These are phyloP conservation scores for Colletotrichum acutatum DNA, from an alignment of 2,329 filamentous ascomycete genomes.

Conservation along the genomic window DNA sequence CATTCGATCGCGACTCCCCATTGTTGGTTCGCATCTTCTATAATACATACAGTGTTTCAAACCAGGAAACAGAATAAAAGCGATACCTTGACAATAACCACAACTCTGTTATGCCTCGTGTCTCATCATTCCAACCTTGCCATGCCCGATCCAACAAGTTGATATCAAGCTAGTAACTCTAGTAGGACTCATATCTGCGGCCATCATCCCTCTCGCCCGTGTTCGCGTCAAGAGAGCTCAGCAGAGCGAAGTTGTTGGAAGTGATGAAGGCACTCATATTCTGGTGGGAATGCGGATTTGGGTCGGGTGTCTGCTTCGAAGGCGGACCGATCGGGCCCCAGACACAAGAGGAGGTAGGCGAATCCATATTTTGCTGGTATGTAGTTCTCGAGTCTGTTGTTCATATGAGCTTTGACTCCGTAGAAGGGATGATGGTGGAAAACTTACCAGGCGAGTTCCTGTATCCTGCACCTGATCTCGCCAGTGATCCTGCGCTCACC, in stretches of 20 bases:
- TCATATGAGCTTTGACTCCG: neutral
- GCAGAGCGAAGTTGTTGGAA: constrained; percentile 6
- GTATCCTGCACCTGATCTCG: constrained; percentile 1
- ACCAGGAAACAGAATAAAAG: neutral
- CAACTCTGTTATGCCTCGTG: constrained; percentile 22
- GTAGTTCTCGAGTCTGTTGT: neutral
- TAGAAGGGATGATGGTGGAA: neutral
- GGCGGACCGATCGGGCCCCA: constrained; percentile 46
- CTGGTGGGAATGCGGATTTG: constrained; percentile 5
- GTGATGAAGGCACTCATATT: neutral
- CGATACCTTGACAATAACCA: neutral
- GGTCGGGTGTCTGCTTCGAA: constrained; percentile 33
- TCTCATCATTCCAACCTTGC: constrained; percentile 9
- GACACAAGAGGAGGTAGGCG: constrained; percentile 37
- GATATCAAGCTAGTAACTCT: neutral
- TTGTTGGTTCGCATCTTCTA: constrained; percentile 27
- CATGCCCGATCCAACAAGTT: neutral
- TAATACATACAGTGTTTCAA: constrained; percentile 31
- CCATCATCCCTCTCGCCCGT: neutral
- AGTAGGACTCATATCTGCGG: neutral
- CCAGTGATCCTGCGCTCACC: constrained; percentile 2
- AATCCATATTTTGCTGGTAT: constrained; percentile 9
- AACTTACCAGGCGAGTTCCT: constrained; percentile 2
- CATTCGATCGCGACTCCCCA: neutral
- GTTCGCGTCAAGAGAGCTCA: neutral